phyloP scores from a whole-genome alignment of 345 rosid species.

The Jatropha curcas region DNA sequence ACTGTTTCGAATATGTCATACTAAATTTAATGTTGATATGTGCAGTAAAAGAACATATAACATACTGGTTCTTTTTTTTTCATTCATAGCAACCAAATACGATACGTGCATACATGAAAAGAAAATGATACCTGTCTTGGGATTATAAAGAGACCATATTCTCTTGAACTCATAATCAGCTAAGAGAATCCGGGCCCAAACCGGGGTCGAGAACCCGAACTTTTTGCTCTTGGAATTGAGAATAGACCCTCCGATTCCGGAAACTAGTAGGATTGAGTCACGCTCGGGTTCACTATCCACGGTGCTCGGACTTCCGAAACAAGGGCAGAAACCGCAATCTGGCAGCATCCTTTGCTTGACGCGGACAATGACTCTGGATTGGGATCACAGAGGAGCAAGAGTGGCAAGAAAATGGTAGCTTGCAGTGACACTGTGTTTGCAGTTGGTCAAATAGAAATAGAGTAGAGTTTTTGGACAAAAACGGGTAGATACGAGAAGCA shows the following conservation, averaged over 20 bases:
- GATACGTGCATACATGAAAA: neutral
- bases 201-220: conserved; percentile 55
- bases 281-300: conserved; percentile 32
- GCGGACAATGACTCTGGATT: neutral
- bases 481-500: neutral
- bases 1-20: neutral
- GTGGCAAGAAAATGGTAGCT: neutral
- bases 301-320: conserved; percentile 39
- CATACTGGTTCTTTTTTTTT: neutral
- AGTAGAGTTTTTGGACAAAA: neutral
- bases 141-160: conserved; percentile 82
- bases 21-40: neutral
- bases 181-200: conserved; percentile 79
- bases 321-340: conserved; percentile 46
- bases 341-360: conserved; percentile 10
- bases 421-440: neutral
- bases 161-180: conserved; percentile 77
- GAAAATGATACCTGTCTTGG: conserved; percentile 53
- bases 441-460: neutral
- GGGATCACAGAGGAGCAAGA: neutral
- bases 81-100: conserved; percentile 5
- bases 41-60: neutral
- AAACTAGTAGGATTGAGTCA: conserved; percentile 71
- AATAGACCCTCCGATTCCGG: conserved; percentile 79
- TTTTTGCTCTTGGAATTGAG: conserved; percentile 53